Base-by-base conservation (phyloP, 1,139 yeast species). In the Scheffersomyces lignicola region DNA sequence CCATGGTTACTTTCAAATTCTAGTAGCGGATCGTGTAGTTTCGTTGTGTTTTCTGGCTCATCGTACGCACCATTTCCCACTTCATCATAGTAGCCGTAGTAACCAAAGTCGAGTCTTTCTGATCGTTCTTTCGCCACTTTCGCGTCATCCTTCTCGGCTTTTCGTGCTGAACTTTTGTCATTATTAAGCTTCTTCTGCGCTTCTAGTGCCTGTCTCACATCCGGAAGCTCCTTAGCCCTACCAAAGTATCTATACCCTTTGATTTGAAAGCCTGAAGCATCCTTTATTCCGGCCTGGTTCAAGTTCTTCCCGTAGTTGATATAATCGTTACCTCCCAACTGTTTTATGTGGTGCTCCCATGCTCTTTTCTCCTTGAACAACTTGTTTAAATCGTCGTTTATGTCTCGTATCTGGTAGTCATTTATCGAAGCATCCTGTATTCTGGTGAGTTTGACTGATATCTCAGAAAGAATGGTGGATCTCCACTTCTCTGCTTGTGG, bases 401-500 rank as follows among this genome's bases (percentile, higher is more conserved):
- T 53, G 32, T 83, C 94, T 31, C 95, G 63, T 1, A 89, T 58
- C 47, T 83, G 85, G 28, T 62, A 61, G 23, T 81, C 88, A 8
- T 76, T 72, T 16, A 82, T 50, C 7, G 77, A 60, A 1, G 65
- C 58, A 52, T 88, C 95, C 41, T 83, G 83, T 24, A 89, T 78
- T 47, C 78, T 62, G 3, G 83, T 69, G 29, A 84, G 62, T 44
- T 78, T 76, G 14, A 69, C 63, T 18, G 83, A 75, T 38, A 87
- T 78, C 49, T 88, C 95, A 32, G 72, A 64, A 5, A 81, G 50
- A 6, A 87, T 74, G 39, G 77, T 77, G n/a, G 68, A 60, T 34
- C 96, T 62, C 86, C 89, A 86, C 54, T 74, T 73, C 49, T 83
- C 88, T n/a, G 95, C 89, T 41, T 80, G 87, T 2, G 78, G 70